A percentile compares a stretch with the other conserved stretches of the same genome.
Evolutionary conservation across 495 filamentous ascomycete species (phyloP).

Genomic region (Podospora australis): DNA sequence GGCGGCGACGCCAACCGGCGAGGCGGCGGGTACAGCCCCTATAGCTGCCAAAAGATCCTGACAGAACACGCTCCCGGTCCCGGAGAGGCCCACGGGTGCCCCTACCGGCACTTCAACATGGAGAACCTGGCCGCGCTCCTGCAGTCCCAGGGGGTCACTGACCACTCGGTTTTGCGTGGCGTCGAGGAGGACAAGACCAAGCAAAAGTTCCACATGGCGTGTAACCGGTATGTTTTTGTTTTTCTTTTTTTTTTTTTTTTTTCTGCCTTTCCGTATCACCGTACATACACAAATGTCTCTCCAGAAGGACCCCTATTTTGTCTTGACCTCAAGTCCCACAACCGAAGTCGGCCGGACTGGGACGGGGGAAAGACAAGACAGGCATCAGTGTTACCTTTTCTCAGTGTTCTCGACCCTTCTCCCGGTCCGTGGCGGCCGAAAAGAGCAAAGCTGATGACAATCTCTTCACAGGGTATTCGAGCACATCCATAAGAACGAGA

Average conservation of each 20-base stretch:
- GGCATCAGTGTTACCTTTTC: too few species aligned
- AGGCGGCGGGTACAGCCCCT: slow-evolving; percentile 78
- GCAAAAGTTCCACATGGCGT: slow-evolving; percentile 89
- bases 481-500: slow-evolving; percentile 72
- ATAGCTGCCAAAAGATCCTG: slow-evolving; percentile 90
- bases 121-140: slow-evolving; percentile 78
- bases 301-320: too few species aligned
- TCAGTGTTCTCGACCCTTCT: too few species aligned
- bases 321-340: too few species aligned
- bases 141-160: slow-evolving; percentile 66
- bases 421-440: too few species aligned
- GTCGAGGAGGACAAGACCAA: slow-evolving; percentile 85
- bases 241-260: not conserved
- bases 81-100: slow-evolving; percentile 88
- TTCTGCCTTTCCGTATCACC: too few species aligned
- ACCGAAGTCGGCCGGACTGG: too few species aligned
- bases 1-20: slow-evolving; percentile 86
- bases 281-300: too few species aligned
- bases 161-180: slow-evolving; percentile 67
- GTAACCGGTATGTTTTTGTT: slow-evolving; percentile 57
- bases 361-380: too few species aligned
- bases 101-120: slow-evolving; percentile 82
- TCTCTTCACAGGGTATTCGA: slow-evolving; percentile 96
- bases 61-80: slow-evolving; percentile 75
- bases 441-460: too few species aligned